phyloP scores from a whole-genome alignment of 768 basidiomycete species.

The Russula ochroleuca region DNA sequence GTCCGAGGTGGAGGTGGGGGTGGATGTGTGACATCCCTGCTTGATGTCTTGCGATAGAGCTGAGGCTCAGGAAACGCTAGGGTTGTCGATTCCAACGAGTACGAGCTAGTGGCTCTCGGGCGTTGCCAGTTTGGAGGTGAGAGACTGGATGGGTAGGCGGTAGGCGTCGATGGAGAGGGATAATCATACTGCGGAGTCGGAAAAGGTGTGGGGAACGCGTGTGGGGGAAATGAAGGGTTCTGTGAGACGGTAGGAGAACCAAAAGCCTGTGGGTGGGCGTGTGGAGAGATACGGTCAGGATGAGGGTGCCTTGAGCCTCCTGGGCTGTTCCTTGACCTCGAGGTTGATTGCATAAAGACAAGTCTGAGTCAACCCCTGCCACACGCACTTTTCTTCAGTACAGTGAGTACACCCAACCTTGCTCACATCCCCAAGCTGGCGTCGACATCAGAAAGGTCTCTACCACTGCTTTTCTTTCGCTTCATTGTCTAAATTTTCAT shows the following conservation, averaged over 20 bases:
- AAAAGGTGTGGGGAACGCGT: constrained; percentile 3
- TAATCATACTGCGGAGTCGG: constrained; percentile 1
- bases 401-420: not conserved
- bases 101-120: constrained; percentile 25
- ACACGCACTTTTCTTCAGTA: not conserved
- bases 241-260: not conserved
- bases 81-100: constrained; percentile 27
- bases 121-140: constrained; percentile 20
- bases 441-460: constrained; percentile 14
- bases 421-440: constrained; percentile 15
- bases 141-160: not conserved
- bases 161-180: not conserved
- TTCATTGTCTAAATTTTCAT: not conserved
- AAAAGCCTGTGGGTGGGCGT: not conserved
- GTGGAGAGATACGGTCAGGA: not conserved
- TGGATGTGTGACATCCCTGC: constrained; percentile 29
- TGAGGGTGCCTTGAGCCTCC: constrained; percentile 13
- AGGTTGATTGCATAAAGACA: not conserved
- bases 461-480: not conserved
- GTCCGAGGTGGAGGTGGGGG: not conserved
- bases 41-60: constrained; percentile 45
- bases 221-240: not conserved
- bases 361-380: not conserved
- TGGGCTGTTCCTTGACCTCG: constrained; percentile 7
- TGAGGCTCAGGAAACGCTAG: constrained; percentile 53